These are phyloP conservation scores for Microglena sp. DNA, from an alignment of 139 green algal species.

Conservation along the genomic window DNA sequence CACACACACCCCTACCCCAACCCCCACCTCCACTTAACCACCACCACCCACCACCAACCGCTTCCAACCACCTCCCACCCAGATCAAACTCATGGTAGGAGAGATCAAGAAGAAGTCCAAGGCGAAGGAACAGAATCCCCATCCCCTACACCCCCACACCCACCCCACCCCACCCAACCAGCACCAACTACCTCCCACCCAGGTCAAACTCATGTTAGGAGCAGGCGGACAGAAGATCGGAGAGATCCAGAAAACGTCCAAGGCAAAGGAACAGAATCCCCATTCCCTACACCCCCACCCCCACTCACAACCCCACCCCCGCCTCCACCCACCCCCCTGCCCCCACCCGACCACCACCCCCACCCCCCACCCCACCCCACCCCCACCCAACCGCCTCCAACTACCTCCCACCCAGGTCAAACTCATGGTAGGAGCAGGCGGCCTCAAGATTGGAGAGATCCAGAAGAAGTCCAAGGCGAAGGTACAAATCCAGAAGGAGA, in stretches of 20 bases:
- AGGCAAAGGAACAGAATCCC: conserved; percentile 52
- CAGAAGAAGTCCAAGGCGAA: conserved; percentile 68
- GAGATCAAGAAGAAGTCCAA: conserved; percentile 63
- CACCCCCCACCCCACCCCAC: background rate
- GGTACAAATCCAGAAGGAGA: conserved; percentile 68
- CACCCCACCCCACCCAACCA: no score
- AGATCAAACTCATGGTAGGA: conserved; percentile 75
- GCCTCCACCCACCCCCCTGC: no score
- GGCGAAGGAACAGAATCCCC: no score
- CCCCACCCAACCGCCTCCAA: background rate
- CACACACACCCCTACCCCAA: no score
- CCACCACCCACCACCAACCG: no score
- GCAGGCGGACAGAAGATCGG: conserved; percentile 68
- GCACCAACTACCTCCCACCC: conserved; percentile 56
- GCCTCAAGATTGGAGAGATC: conserved; percentile 74
- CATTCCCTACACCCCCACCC: conserved; percentile 11
- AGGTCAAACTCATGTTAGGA: conserved; percentile 75
- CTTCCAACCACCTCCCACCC: conserved; percentile 55
- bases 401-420: conserved; percentile 58
- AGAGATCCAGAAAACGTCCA: conserved; percentile 68
- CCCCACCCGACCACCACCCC: background rate
- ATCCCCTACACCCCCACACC: no score
- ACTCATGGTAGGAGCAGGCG: conserved; percentile 66
- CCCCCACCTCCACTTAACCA: no score
- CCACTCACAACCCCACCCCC: background rate